Base-by-base conservation (phyloP, 2,329 filamentous ascomycete genomes). In the Phaeophleospora eucalypticola region DNA sequence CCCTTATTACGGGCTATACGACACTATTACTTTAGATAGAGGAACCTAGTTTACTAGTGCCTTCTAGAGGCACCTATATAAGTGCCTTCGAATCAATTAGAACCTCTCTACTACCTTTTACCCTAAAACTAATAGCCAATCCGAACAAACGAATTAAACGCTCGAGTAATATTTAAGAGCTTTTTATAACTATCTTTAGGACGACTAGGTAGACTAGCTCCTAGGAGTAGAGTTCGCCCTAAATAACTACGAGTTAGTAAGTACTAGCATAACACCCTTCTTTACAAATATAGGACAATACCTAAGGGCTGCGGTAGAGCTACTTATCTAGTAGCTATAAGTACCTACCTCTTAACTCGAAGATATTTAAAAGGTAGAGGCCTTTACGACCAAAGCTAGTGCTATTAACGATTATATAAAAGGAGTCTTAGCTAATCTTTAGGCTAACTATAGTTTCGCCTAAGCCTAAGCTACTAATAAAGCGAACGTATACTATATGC, bases 1-100 rank as follows among this genome's bases (percentile, higher is more conserved):
- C 29, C 41, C 45, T 18, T 33, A 43, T 1, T 46, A 56, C 20
- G 48, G 57, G 2, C 21, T 51, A 3, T 56, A 49, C 1, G 16
- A 15, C 0, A 14, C 18, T 10, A 51, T 60, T 2, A 33, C 54
- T 0, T 45, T 40, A 1, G 48, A 60, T 34, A 19, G 47, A 32
- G 52, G 49, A 7, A 16, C 36, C 2, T 16, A 45, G 21, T 63
- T 45, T 35, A 41, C 18, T 10, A 45, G 43, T 16, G n/a, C 32
- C 16, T 45, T 33, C 24, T 45, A 45, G 43, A 40, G 21, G 9
- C 15, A 45, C 36, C 40, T 45, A 24, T 45, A 45, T 24, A 40
- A 17, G 4, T 10, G 40, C 14, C 4, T n/a, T 10, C 15, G 34
- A 10, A 40, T 45, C 39, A 40, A 10, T 8, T 16, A 12, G 20